Conservation (phyloP, 306 rosid species). For the Quercus wislizeni region DNA sequence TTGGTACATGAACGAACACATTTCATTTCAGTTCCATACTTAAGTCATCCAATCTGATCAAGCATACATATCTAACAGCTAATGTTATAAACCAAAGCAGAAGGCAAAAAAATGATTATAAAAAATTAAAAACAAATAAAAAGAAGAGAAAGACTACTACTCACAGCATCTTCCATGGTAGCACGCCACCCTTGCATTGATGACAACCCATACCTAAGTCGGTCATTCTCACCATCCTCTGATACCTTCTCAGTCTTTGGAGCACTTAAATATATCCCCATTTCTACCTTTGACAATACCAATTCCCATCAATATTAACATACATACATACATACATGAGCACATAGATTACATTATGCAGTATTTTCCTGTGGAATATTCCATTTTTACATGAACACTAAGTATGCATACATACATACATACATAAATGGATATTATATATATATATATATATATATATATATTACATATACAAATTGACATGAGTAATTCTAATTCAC, state of each 20-base stretch:
- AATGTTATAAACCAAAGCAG: neutral
- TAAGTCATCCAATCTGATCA: too few species aligned
- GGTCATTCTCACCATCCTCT: slow-evolving; percentile 75
- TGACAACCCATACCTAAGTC: slow-evolving; percentile 71
- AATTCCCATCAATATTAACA: neutral
- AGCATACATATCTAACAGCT: too few species aligned
- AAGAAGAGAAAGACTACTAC: slow-evolving; percentile 20
- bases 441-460: neutral
- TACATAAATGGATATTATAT: neutral
- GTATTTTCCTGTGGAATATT: too few species aligned
- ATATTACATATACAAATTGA: neutral
- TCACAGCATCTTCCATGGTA: slow-evolving; percentile 96
- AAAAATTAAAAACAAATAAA: neutral
- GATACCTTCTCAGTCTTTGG: slow-evolving; percentile 92
- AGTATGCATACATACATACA: neutral
- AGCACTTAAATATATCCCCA: slow-evolving; percentile 87
- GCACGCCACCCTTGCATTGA: slow-evolving; percentile 99
- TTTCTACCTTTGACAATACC: slow-evolving; percentile 32
- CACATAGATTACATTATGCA: too few species aligned
- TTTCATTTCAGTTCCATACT: too few species aligned
- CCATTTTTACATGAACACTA: too few species aligned
- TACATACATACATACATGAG: neutral
- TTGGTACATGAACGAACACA: too few species aligned
- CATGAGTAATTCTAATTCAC: neutral
- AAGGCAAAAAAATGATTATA: neutral